phyloP scores from a whole-genome alignment of 2,329 filamentous ascomycete species.

The Ceratocystiopsis sp. region DNA sequence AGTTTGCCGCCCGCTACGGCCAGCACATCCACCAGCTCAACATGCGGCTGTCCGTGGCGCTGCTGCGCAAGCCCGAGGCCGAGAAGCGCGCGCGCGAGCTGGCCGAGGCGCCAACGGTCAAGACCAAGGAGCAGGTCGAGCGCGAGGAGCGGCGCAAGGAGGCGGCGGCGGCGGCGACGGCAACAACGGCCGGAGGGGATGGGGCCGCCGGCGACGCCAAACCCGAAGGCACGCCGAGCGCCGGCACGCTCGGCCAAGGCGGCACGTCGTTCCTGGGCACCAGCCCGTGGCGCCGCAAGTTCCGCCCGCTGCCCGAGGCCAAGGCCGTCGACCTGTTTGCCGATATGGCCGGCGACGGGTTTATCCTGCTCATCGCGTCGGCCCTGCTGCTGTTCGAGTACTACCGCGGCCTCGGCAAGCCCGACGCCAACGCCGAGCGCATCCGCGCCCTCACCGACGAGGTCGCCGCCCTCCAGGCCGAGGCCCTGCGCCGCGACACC shows the following conservation, averaged over 20 bases:
- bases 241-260: too few species aligned
- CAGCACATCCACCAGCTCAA: constrained; percentile 50
- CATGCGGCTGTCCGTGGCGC: constrained; percentile 44
- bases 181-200: constrained; percentile 10
- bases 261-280: background rate
- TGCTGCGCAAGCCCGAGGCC: constrained; percentile 39
- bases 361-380: constrained; percentile 42
- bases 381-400: constrained; percentile 45
- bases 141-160: constrained; percentile 34
- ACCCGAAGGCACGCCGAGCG: too few species aligned
- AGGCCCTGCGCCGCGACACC: constrained; percentile 31
- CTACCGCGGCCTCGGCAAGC: constrained; percentile 40
- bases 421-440: constrained; percentile 37
- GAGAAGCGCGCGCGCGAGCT: constrained; percentile 43
- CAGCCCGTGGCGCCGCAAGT: constrained; percentile 45
- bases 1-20: constrained; percentile 43
- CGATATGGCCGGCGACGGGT: constrained; percentile 45
- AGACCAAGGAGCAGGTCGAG: constrained; percentile 42
- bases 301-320: constrained; percentile 42
- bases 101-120: constrained; percentile 46
- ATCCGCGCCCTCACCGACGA: constrained; percentile 31
- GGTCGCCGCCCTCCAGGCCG: constrained; percentile 31
- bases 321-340: constrained; percentile 52
- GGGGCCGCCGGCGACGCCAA: too few species aligned
- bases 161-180: constrained; percentile 15